Evolutionary conservation across 2,329 filamentous ascomycete species (phyloP).

Genomic region (Penicillium brevicompactum): DNA sequence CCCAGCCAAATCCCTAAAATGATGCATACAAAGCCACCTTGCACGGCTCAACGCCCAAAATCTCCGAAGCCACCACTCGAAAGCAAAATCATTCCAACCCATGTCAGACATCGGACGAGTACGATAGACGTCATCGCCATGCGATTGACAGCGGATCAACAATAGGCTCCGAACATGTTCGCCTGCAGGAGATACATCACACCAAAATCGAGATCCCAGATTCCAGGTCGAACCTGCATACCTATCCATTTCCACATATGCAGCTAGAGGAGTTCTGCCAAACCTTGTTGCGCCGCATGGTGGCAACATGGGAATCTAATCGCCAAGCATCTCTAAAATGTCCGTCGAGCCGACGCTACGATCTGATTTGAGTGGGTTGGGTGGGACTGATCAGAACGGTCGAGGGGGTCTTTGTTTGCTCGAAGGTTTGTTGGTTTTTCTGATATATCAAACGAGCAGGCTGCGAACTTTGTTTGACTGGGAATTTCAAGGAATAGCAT

Average conservation of each 20-base stretch:
- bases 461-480: neutral
- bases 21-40: neutral
- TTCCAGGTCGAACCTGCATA: neutral
- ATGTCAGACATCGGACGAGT: neutral
- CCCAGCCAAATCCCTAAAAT: neutral
- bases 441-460: neutral
- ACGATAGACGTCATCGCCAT: conserved; percentile 6
- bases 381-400: neutral
- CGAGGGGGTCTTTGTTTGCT: neutral
- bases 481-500: neutral
- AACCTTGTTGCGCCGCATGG: neutral
- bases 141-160: conserved; percentile 13
- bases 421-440: neutral
- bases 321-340: neutral
- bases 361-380: neutral
- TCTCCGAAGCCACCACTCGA: neutral
- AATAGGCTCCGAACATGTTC: neutral
- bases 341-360: conserved; percentile 1
- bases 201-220: neutral
- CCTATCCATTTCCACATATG: neutral
- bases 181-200: neutral
- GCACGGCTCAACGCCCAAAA: neutral
- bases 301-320: neutral
- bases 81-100: neutral
- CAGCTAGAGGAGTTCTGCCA: neutral